Evolutionary conservation across 169 alveolate species (phyloP), one percentile per base, ranked within the genome.

Genomic region (Fabrea salina): DNA sequence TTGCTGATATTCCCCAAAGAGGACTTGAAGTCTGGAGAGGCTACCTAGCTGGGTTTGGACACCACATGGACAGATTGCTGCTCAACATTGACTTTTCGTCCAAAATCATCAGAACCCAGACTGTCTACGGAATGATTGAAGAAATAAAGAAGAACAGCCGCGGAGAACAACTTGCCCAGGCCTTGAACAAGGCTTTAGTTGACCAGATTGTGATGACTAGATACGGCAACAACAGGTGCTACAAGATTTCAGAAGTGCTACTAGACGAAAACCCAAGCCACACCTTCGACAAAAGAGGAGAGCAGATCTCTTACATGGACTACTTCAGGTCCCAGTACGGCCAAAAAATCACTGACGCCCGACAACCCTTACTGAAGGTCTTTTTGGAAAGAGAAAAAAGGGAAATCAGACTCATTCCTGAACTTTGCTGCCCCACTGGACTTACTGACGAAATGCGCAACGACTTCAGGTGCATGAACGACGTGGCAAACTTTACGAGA

Each of bases 361-460:
- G 77, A 2, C 50, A 86, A 56, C 93, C 92, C 13, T 47, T 90
- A 16, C 41, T 90, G 16, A 64, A 74, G 6, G 22, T n/a, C 30
- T 59, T 8, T 37, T 82, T 66, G 66, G 85, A 86, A 80, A 68
- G 70, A 72, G 64, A 75, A 43, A 81, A 82, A 32, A 27, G 32
- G 59, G 85, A 83, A 41, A 75, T 89, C 5, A 79, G 76, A 19
- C 79, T 91, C 32, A 82, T 91, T 0, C 96, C 96, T 22, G 96
- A 91, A 80, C 58, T 88, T 8, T 86, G 93, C 22, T 57, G 43
- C 16, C 80, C 88, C 88, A 91, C 96, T 11, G 96, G 96, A 3
- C 35, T 88, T 43, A 86, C 96, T n/a, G 96, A 86, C 51, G 82
- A 75, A 13, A 67, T 84, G 84, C 75, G 92, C 41, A 54, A 50